Conservation (phyloP, 805 yeast genomes). For the Zygosaccharomyces gambellarensis region DNA sequence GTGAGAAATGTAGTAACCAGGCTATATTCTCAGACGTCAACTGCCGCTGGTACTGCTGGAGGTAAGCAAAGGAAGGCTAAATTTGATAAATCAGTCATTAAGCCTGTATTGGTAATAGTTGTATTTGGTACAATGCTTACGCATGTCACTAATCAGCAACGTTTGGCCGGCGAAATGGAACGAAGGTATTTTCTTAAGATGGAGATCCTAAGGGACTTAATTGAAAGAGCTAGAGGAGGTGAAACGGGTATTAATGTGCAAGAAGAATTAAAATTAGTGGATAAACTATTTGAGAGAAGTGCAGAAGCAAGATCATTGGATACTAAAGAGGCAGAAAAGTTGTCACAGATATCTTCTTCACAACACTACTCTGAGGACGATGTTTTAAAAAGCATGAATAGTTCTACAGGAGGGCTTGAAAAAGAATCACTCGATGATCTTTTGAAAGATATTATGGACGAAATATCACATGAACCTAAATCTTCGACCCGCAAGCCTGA, state of each 20-base stretch:
- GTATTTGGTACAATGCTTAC: constrained; percentile 45
- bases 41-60: neutral
- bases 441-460: constrained; percentile 27
- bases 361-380: constrained; percentile 13
- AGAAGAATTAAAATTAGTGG: constrained; percentile 38
- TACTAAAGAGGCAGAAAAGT: constrained; percentile 17
- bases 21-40: constrained; percentile 6
- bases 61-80: constrained; percentile 14
- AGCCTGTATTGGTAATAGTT: constrained; percentile 41
- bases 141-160: constrained; percentile 41
- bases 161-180: constrained; percentile 38
- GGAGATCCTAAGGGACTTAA: constrained; percentile 37
- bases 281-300: constrained; percentile 31
- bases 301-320: constrained; percentile 15
- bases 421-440: constrained; percentile 31
- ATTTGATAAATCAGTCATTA: constrained; percentile 35
- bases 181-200: constrained; percentile 38
- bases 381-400: constrained; percentile 27
- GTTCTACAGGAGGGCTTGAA: constrained; percentile 15
- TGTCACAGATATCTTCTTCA: constrained; percentile 8
- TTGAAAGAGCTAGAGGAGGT: constrained; percentile 38
- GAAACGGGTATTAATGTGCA: constrained; percentile 37
- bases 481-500: constrained; percentile 1
- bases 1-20: neutral
- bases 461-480: constrained; percentile 14